phyloP scores from a whole-genome alignment of 2,329 filamentous ascomycete genomes.

The Pseudogymnoascus verrucosus region DNA sequence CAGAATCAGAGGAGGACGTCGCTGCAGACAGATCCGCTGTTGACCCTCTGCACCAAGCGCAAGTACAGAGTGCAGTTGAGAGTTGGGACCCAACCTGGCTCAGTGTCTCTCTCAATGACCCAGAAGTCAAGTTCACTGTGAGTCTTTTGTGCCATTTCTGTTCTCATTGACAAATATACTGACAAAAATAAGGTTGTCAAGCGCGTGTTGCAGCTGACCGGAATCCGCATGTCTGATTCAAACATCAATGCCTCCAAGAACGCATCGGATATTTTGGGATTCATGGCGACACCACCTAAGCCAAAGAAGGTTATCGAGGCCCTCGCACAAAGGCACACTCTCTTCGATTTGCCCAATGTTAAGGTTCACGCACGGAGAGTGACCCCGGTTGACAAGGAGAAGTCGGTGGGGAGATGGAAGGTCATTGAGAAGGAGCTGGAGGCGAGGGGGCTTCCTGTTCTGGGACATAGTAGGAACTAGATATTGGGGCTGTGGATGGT shows the following conservation, averaged over 20 bases:
- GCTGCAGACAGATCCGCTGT: conserved; percentile 21
- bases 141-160: conserved; percentile 27
- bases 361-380: conserved; percentile 55
- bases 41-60: conserved; percentile 22
- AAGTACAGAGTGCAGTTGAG: conserved; percentile 36
- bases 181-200: conserved; percentile 58
- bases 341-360: conserved; percentile 59
- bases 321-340: conserved; percentile 38
- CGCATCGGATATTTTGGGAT: conserved; percentile 45
- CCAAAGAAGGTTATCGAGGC: conserved; percentile 55
- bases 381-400: conserved; percentile 65
- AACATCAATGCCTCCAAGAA: conserved; percentile 50
- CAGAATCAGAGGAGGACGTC: conserved; percentile 23
- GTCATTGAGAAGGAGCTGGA: conserved; percentile 63
- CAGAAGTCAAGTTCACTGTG: conserved; percentile 65
- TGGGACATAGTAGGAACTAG: conserved; percentile 32
- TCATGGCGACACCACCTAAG: conserved; percentile 47
- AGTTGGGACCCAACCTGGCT: conserved; percentile 51
- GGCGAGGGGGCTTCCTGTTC: conserved; percentile 52
- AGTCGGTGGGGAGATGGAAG: conserved; percentile 68
- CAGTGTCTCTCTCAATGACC: conserved; percentile 46
- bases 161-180: background rate
- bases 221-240: conserved; percentile 64
- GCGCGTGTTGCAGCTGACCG: conserved; percentile 73
- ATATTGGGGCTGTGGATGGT: background rate